Evolutionary conservation across 1,284 basidiomycete genomes (phyloP).

Genomic region (Boletus semigastroideus): DNA sequence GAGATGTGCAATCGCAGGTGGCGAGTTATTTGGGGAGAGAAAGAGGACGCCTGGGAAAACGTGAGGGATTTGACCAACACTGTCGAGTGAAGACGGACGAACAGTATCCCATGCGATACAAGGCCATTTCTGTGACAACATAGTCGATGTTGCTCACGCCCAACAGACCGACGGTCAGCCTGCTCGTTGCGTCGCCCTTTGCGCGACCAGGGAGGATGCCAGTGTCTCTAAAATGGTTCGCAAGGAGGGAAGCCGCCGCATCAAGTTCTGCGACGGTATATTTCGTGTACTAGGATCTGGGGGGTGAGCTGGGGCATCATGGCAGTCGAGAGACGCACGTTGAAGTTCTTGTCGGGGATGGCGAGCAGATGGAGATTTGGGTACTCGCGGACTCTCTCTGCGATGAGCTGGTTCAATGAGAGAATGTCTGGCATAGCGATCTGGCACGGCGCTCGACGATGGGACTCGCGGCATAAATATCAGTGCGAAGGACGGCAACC

Average conservation of each 20-base stretch:
- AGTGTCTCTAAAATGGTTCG: conserved; percentile 26
- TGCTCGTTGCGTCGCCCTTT: conserved; percentile 26
- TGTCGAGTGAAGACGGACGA: conserved; percentile 3
- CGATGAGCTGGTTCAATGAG: conserved; percentile 29
- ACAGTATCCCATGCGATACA: conserved; percentile 35
- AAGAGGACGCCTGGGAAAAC: conserved; percentile 35
- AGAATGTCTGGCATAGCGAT: conserved; percentile 19
- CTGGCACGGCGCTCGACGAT: neutral
- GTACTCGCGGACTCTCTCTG: conserved; percentile 15
- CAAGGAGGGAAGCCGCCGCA: conserved; percentile 28
- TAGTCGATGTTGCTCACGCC: conserved; percentile 31
- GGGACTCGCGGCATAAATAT: neutral
- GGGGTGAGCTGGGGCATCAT: neutral
- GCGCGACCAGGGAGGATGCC: conserved; percentile 20
- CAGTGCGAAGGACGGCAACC: too few relatives aligned
- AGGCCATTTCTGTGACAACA: conserved; percentile 27
- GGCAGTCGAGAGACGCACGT: conserved; percentile 5
- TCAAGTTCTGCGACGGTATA: conserved; percentile 28
- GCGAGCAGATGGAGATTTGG: conserved; percentile 21
- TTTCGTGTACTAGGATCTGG: conserved; percentile 19
- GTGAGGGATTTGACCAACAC: neutral
- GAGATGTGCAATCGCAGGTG: conserved; percentile 56
- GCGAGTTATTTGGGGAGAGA: conserved; percentile 57
- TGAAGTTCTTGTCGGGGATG: conserved; percentile 22
- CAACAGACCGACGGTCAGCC: conserved; percentile 27